Percentiles rank a stretch among this genome's conserved stretches.
These are phyloP conservation scores for Cadophora sp. DNA, from an alignment of 2,329 filamentous ascomycete species.

Conservation along the genomic window DNA sequence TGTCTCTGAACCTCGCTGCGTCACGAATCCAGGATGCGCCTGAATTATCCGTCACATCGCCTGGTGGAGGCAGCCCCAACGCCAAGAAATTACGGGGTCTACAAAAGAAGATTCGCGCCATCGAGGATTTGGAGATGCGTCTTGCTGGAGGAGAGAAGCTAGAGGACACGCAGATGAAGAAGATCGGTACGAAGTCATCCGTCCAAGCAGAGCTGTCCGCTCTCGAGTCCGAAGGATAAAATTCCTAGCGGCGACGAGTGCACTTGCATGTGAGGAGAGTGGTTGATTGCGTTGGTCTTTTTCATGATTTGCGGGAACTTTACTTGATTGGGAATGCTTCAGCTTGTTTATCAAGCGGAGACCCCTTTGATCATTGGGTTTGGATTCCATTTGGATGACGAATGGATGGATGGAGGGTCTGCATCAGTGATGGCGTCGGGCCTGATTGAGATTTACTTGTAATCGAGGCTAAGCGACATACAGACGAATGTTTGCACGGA, in stretches of 20 bases:
- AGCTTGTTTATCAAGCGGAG: not conserved
- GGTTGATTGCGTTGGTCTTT: not conserved
- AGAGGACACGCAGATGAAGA: constrained; percentile 98
- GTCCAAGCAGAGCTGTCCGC: constrained; percentile 83
- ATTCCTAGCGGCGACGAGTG: not conserved
- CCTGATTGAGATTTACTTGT: constrained; percentile 7
- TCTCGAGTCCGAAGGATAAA: constrained; percentile 38
- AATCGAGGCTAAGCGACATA: not conserved
- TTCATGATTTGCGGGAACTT: not conserved
- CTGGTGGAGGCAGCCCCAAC: constrained; percentile 68
- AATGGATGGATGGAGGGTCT: constrained; percentile 13
- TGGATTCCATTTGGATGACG: constrained; percentile 20
- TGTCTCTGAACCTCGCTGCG: constrained; percentile 41
- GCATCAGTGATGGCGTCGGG: constrained; percentile 16
- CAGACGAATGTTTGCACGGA: not conserved
- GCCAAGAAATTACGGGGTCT: constrained; percentile 95
- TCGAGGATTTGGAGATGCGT: constrained; percentile 98
- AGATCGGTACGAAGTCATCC: constrained; percentile 86
- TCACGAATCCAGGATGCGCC: constrained; percentile 44
- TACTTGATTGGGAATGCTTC: not conserved
- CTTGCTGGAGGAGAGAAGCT: constrained; percentile 93
- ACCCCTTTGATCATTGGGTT: constrained; percentile 5
- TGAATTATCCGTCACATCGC: constrained; percentile 59
- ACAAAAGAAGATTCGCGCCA: constrained; percentile 96
- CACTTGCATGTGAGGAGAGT: not conserved